These are phyloP conservation scores for Kwoniella shandongensis DNA, from an alignment of 768 basidiomycete genomes.

Conservation along the genomic window DNA sequence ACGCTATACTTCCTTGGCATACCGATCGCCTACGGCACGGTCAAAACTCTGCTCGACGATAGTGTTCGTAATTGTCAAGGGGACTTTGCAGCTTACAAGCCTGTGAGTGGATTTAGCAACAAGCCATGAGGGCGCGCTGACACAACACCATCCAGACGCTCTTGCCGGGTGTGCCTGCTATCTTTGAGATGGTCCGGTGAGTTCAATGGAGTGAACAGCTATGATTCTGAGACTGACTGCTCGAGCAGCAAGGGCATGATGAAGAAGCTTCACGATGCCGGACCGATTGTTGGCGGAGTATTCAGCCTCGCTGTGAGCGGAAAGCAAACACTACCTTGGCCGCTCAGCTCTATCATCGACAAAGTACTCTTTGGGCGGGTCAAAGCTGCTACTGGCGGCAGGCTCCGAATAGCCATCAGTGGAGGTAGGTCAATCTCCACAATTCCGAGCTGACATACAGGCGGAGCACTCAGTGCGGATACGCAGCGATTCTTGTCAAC, in stretches of 20 bases:
- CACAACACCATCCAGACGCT: slow-evolving; percentile 24
- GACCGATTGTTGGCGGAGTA: slow-evolving; percentile 34
- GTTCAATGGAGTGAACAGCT: background rate
- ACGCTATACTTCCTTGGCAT: slow-evolving; percentile 46
- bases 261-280: slow-evolving; percentile 49
- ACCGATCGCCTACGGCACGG: slow-evolving; percentile 46
- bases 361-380: slow-evolving; percentile 47
- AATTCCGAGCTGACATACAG: background rate
- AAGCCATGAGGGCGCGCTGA: slow-evolving; percentile 6
- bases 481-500: slow-evolving; percentile 51
- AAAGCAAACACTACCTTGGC: slow-evolving; percentile 49
- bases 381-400: slow-evolving; percentile 50
- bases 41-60: slow-evolving; percentile 53
- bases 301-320: slow-evolving; percentile 46
- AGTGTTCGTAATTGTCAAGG: slow-evolving; percentile 50
- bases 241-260: slow-evolving; percentile 47
- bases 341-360: slow-evolving; percentile 40
- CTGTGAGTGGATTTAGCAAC: slow-evolving; percentile 26
- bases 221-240: background rate
- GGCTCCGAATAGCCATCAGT: slow-evolving; percentile 45
- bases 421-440: slow-evolving; percentile 32
- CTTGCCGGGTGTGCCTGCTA: slow-evolving; percentile 50
- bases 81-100: slow-evolving; percentile 47
- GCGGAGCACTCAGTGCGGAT: slow-evolving; percentile 34
- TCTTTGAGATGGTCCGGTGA: slow-evolving; percentile 41